Evolutionary conservation across 176 grass and related monocot genomes (phyloP), one percentile per base, ranked within the genome.

Genomic region (Eragrostis curvula): DNA sequence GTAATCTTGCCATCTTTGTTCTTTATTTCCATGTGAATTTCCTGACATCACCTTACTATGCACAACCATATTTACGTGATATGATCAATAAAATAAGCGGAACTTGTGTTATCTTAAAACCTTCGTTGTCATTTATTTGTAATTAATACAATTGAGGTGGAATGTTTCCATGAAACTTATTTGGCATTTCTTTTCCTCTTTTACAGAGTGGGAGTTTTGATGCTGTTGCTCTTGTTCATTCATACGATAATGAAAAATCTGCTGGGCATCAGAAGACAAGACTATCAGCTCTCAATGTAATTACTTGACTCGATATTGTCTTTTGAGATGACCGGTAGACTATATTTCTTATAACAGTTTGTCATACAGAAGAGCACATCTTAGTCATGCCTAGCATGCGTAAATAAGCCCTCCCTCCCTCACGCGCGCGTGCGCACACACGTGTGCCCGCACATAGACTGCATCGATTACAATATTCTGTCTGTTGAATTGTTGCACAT

Each of bases 271-370:
- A 95, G 67, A 98, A 98, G 81, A 88, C 96, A 71, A 91, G 74
- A 52, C 75, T 98, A 68, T 91, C 92, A 81, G 83, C 90, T 79
- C 88, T 95, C 32, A 98, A 88, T 88, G 96, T 98, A 93, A 78
- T 84, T 48, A 60, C 45, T 85, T 69, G 8, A 63, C 85, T 15
- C 7, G 60, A 32, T 24, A 58, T 2, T 73, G 9, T 45, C 13
- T 80, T 53, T 79, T 65, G 18, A 65, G 68, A 66, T 25, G 23
- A 13, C 21, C 24, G 18, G 62, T 5, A 20, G 23, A 47, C 8
- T 36, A 20, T 7, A 23, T 70, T 81, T 16, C 23, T 30, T 36
- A 53, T 29, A 32, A 47, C 10, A 16, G n/a, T 59, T 44, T 70
- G 52, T 39, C 62, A 44, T 48, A 50, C 60, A 49, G 44, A 78